Evolutionary conservation across 2,329 filamentous ascomycete genomes (phyloP).

Genomic region (Penicillium rolfsii): DNA sequence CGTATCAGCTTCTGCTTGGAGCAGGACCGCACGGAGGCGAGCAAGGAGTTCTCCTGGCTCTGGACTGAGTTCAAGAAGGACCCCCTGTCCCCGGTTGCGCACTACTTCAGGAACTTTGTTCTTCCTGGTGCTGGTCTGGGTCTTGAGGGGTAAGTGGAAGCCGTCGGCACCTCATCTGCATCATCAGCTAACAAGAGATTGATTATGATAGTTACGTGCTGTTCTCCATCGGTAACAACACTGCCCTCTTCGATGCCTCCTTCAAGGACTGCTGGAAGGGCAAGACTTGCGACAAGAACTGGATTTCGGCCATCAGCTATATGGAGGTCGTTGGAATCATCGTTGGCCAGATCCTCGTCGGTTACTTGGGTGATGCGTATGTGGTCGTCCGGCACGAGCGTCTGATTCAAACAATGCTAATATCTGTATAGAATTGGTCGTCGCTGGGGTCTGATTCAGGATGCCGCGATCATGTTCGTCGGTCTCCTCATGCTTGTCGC

Average conservation of each 20-base stretch:
- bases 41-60: slow-evolving; percentile 66
- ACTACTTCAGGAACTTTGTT: slow-evolving; percentile 87
- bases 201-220: slow-evolving; percentile 48
- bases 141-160: slow-evolving; percentile 81
- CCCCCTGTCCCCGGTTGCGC: slow-evolving; percentile 75
- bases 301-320: slow-evolving; percentile 83
- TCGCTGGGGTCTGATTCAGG: slow-evolving; percentile 92
- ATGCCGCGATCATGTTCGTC: slow-evolving; percentile 89
- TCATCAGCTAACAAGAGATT: not conserved
- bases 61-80: slow-evolving; percentile 83
- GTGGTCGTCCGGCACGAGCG: slow-evolving; percentile 11
- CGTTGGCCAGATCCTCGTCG: slow-evolving; percentile 87
- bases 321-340: slow-evolving; percentile 94
- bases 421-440: slow-evolving; percentile 70
- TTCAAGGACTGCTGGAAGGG: slow-evolving; percentile 79
- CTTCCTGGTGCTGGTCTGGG: slow-evolving; percentile 89
- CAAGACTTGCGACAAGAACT: slow-evolving; percentile 72
- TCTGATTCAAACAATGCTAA: not conserved
- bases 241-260: slow-evolving; percentile 73
- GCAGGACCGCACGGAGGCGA: slow-evolving; percentile 71
- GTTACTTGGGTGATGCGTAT: slow-evolving; percentile 72
- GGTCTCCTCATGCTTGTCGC: slow-evolving; percentile 89
- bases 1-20: slow-evolving; percentile 73
- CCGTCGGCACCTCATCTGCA: too few relatives aligned
- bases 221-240: slow-evolving; percentile 92